These are phyloP conservation scores for Solanum rostratum DNA, from an alignment of 257 asterid species.

Conservation along the genomic window DNA sequence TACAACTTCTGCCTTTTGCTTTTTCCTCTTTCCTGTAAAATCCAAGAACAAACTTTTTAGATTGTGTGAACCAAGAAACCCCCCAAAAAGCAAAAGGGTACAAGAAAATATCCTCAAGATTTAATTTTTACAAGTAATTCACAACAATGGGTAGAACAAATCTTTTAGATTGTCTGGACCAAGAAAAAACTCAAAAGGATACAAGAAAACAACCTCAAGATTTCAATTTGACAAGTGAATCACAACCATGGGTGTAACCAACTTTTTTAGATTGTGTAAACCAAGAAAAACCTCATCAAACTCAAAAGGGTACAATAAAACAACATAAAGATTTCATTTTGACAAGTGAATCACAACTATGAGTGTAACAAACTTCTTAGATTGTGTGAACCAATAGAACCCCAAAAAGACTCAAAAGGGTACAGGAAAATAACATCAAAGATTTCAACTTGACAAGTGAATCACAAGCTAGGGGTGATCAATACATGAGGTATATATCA, in stretches of 20 bases:
- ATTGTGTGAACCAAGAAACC: conserved; percentile 5
- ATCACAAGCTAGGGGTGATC: neutral
- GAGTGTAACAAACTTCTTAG: neutral
- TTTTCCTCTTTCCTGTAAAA: neutral
- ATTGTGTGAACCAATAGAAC: conserved; percentile 4
- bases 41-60: neutral
- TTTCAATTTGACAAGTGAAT: conserved; percentile 22
- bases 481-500: conserved; percentile 5
- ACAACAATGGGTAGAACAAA: neutral
- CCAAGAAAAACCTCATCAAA: conserved; percentile 7
- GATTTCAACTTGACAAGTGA: conserved; percentile 22
- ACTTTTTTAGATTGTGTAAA: neutral
- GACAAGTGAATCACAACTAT: conserved; percentile 7
- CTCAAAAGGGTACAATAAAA: conserved; percentile 18
- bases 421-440: conserved; percentile 11
- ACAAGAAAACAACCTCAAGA: conserved; percentile 14
- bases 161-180: neutral
- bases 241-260: conserved; percentile 4
- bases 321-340: conserved; percentile 17
- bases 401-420: conserved; percentile 13
- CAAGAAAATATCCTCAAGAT: neutral
- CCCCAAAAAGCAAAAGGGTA: neutral
- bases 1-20: neutral
- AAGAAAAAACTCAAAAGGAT: conserved; percentile 15
- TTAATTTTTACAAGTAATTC: conserved; percentile 12